A percentile compares a stretch with the other conserved stretches of the same genome.
Evolutionary conservation across 2,329 filamentous ascomycete genomes (phyloP).

Genomic region (Cladobotryum protrusum): DNA sequence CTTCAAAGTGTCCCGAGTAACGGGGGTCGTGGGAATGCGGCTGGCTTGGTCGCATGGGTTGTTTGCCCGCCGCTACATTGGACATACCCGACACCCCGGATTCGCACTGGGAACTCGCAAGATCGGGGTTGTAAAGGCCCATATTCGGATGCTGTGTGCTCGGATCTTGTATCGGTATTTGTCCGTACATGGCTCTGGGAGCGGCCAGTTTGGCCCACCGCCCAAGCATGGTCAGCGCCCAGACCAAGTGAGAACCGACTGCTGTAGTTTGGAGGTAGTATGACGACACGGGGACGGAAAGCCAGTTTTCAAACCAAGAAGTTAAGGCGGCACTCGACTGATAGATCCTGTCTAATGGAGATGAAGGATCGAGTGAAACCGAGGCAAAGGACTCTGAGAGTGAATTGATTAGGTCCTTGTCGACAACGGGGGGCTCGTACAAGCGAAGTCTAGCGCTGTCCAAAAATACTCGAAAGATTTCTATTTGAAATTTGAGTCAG

Average conservation of each 20-base stretch:
- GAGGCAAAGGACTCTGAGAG: constrained; percentile 38
- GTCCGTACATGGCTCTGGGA: constrained; percentile 25
- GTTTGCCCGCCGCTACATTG: no score
- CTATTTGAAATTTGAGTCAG: constrained; percentile 19
- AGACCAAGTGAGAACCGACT: constrained; percentile 40
- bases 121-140: constrained; percentile 19
- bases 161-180: constrained; percentile 21
- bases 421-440: constrained; percentile 42
- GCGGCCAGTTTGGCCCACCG: constrained; percentile 44
- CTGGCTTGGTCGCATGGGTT: not conserved
- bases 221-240: constrained; percentile 44
- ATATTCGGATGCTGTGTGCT: constrained; percentile 16
- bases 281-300: constrained; percentile 34
- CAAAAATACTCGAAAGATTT: constrained; percentile 33
- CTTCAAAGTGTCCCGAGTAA: constrained; percentile 15
- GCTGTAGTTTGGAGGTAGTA: constrained; percentile 43
- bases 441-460: constrained; percentile 37
- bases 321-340: constrained; percentile 41
- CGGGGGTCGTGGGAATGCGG: not conserved
- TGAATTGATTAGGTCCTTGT: constrained; percentile 33
- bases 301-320: constrained; percentile 44
- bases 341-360: constrained; percentile 45
- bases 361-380: constrained; percentile 30
- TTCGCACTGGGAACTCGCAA: constrained; percentile 6
- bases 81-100: not conserved